phyloP scores from a whole-genome alignment of 164 flowering plant genomes.

The Warburgia ugandensis region DNA sequence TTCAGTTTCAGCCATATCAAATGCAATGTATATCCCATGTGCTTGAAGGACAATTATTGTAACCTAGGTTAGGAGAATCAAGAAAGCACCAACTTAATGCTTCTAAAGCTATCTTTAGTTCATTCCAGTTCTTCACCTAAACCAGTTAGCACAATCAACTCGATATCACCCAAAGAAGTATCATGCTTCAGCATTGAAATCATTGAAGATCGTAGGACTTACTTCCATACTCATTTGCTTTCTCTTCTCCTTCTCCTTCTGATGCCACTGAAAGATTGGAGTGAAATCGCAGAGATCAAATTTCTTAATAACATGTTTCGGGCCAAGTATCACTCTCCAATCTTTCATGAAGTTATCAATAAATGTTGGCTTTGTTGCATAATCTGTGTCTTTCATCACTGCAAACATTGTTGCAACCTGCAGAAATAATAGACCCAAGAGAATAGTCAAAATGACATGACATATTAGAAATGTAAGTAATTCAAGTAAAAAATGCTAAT shows the following conservation, averaged over 20 bases:
- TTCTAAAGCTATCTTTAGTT: no score
- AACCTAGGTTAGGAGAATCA: no score
- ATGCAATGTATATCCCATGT: no score
- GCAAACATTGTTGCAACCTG: slow-evolving; percentile 99
- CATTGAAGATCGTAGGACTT: slow-evolving; percentile 17
- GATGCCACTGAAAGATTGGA: slow-evolving; percentile 94
- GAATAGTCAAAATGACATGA: no score
- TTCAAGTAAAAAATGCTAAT: background rate
- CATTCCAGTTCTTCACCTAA: background rate
- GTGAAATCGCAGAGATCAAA: slow-evolving; percentile 81
- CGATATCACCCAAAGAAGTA: no score
- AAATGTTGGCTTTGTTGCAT: slow-evolving; percentile 54
- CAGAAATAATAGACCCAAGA: slow-evolving; percentile 4
- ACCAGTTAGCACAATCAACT: background rate
- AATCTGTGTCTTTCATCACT: slow-evolving; percentile 91
- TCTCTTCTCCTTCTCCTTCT: slow-evolving; percentile 87
- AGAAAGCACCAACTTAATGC: no score
- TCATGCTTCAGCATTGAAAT: background rate
- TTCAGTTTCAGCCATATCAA: no score
- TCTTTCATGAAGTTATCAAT: slow-evolving; percentile 82
- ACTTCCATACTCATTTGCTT: slow-evolving; percentile 93
- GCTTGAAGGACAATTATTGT: no score
- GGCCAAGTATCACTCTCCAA: slow-evolving; percentile 77
- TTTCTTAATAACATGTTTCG: slow-evolving; percentile 75
- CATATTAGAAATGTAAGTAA: background rate